phyloP scores from a whole-genome alignment of 352 stramenopile species.

The Peronosclerospora sorghi region DNA sequence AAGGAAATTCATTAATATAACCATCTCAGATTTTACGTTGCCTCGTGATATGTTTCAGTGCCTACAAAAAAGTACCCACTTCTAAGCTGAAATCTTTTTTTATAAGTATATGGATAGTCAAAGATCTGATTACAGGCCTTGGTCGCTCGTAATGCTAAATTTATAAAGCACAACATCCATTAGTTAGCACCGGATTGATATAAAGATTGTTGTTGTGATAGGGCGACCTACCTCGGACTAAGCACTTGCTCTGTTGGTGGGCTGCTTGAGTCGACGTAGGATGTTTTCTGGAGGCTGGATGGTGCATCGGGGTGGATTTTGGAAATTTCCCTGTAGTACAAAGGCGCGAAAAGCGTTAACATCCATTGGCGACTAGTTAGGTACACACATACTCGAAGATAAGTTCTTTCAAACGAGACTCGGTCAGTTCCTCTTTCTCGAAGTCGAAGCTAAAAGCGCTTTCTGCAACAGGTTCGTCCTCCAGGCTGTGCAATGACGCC shows the following conservation, averaged over 20 bases:
- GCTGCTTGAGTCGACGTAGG: conserved; percentile 9
- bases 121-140: conserved; percentile 3
- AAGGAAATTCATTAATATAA: conserved; percentile 21
- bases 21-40: too few relatives aligned
- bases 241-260: conserved; percentile 30
- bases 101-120: conserved; percentile 9
- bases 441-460: conserved; percentile 81
- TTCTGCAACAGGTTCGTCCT: conserved; percentile 84
- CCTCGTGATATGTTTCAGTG: too few relatives aligned
- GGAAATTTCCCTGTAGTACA: conserved; percentile 41
- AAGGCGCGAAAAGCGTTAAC: background rate
- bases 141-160: conserved; percentile 11
- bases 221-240: conserved; percentile 33
- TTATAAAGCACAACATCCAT: background rate
- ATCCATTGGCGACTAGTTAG: background rate
- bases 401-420: conserved; percentile 71
- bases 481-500: conserved; percentile 86
- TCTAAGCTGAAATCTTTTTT: conserved; percentile 2
- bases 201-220: background rate
- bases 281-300: conserved; percentile 11
- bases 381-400: conserved; percentile 66
- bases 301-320: conserved; percentile 57
- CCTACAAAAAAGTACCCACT: background rate
- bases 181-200: background rate
- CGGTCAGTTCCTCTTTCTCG: conserved; percentile 79